Conservation (phyloP, 345 rosid genomes). For the Anacardium occidentale region DNA sequence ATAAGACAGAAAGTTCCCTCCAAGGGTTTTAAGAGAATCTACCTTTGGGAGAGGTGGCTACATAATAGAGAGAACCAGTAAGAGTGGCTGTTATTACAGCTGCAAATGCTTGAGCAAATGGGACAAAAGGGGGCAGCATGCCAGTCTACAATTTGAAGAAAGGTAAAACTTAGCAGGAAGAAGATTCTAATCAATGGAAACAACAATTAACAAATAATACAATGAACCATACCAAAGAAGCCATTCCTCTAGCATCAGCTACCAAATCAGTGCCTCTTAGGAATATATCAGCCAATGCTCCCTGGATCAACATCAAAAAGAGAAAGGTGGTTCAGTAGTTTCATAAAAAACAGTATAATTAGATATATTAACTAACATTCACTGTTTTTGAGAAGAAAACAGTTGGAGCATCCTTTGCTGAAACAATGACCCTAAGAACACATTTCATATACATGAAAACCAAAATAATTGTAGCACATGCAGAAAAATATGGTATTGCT, state of each 20-base stretch:
- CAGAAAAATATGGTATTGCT: no score
- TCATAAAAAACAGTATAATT: background rate
- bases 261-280: conserved; percentile 70
- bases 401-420: background rate
- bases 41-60: conserved; percentile 96
- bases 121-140: conserved; percentile 87
- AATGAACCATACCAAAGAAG: conserved; percentile 58
- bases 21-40: background rate
- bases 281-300: conserved; percentile 84
- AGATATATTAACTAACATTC: background rate
- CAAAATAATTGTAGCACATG: background rate
- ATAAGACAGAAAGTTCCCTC: background rate
- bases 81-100: conserved; percentile 90
- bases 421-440: background rate
- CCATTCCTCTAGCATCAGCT: conserved; percentile 74
- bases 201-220: background rate
- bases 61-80: conserved; percentile 82
- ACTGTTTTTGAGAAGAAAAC: background rate
- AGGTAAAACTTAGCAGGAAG: conserved; percentile 9
- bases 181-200: background rate
- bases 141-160: conserved; percentile 55
- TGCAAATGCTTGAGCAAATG: conserved; percentile 96
- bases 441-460: background rate
- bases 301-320: conserved; percentile 38
- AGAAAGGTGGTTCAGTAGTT: conserved; percentile 9